A percentile compares a stretch with the other conserved stretches of the same genome.
These are phyloP conservation scores for Begonia fuchsioides DNA, from an alignment of 306 rosid genomes.

Conservation along the genomic window DNA sequence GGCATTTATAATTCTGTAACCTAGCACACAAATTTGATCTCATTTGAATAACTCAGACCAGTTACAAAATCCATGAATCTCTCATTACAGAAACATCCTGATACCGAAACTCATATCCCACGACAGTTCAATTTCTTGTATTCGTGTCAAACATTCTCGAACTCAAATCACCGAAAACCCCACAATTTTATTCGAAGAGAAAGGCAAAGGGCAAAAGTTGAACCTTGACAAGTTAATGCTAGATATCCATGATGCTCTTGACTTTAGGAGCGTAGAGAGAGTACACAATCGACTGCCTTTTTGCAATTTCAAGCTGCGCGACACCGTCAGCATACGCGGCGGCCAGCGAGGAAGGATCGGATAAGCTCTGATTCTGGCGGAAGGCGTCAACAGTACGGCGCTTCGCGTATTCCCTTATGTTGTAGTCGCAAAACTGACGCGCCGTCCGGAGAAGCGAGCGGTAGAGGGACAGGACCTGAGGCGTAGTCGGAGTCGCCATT, in stretches of 20 bases:
- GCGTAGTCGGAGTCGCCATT: slow-evolving; percentile 24
- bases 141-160: background rate
- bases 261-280: slow-evolving; percentile 47
- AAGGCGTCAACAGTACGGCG: slow-evolving; percentile 56
- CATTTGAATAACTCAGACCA: background rate
- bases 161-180: background rate
- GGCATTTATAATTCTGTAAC: no score
- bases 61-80: no score
- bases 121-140: slow-evolving; percentile 1
- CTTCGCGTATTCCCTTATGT: slow-evolving; percentile 62
- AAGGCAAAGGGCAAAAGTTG: background rate
- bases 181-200: background rate
- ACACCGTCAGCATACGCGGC: slow-evolving; percentile 32
- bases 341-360: slow-evolving; percentile 24
- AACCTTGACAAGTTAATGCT: background rate
- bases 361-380: slow-evolving; percentile 36
- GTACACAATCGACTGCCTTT: slow-evolving; percentile 45
- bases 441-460: slow-evolving; percentile 52
- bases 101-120: background rate
- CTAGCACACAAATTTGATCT: no score
- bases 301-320: slow-evolving; percentile 41
- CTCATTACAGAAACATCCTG: no score
- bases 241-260: slow-evolving; percentile 57
- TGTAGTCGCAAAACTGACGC: slow-evolving; percentile 53
- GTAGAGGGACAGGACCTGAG: slow-evolving; percentile 30